Evolutionary conservation across 2,329 filamentous ascomycete species (phyloP).

Genomic region (Fusarium sp.): DNA sequence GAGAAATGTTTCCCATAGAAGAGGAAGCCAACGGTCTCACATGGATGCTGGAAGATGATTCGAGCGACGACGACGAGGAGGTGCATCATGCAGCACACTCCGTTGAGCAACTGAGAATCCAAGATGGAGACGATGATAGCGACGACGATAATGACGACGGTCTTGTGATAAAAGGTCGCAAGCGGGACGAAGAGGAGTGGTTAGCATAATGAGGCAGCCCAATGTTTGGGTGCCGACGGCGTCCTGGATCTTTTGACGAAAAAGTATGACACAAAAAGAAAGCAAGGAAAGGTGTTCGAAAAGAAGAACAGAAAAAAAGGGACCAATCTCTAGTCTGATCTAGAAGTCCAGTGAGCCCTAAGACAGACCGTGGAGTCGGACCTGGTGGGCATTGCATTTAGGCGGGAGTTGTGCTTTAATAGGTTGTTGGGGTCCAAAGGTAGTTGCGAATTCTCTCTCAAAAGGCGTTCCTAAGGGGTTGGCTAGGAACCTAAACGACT

Average conservation of each 20-base stretch:
- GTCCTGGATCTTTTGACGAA: constrained; percentile 10
- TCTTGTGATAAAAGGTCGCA: constrained; percentile 66
- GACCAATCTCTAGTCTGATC: constrained; percentile 11
- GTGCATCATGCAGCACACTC: constrained; percentile 50
- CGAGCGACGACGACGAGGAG: constrained; percentile 54
- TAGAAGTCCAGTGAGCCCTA: constrained; percentile 17
- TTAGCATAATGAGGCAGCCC: constrained; percentile 56
- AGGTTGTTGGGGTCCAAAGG: constrained; percentile 1
- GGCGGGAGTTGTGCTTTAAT: constrained; percentile 44
- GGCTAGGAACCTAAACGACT: constrained; percentile 40
- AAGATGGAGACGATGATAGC: constrained; percentile 56
- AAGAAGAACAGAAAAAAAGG: constrained; percentile 33
- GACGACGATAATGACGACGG: constrained; percentile 69
- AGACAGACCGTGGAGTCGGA: constrained; percentile 33
- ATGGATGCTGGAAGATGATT: constrained; percentile 81
- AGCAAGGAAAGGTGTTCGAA: constrained; percentile 22
- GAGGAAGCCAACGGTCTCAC: constrained; percentile 93
- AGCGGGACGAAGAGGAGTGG: constrained; percentile 70
- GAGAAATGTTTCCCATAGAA: constrained; percentile 93
- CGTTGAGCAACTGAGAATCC: constrained; percentile 55
- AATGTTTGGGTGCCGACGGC: not conserved
- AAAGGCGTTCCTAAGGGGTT: constrained; percentile 42
- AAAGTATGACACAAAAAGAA: constrained; percentile 27
- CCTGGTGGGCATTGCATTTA: constrained; percentile 44
- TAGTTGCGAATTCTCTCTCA: constrained; percentile 24